Evolutionary conservation across 345 rosid species (phyloP), one percentile per base, ranked within the genome.

Genomic region (Mercurialis annua): DNA sequence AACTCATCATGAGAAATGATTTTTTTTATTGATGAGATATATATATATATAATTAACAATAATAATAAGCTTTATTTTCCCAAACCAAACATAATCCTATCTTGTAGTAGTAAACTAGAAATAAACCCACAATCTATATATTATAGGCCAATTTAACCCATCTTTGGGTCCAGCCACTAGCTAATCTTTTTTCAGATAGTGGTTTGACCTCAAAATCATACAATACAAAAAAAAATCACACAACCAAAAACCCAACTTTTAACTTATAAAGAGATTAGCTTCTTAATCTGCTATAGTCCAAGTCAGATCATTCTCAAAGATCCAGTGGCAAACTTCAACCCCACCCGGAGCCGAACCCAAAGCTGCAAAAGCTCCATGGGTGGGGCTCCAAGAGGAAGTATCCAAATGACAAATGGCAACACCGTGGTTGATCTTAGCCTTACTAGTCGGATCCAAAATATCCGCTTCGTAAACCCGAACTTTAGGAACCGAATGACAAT

Each of bases 321-420:
- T 92, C 97, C 97, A 90, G 68, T 90, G 97, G 29, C 97, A 90
- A 1, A 88, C 90, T 70, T 90, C 95, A 23, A 85, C 85, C 67
- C 54, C 78, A 60, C 97, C 98, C 1, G 98, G 98, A 49, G 85
- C 77, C 48, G 86, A 82, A 15, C 97, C 92, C 29, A 92, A 56
- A 5, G 93, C 86, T 58, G 77, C 5, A 73, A 92, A 92, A 0
- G 98, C 96, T 15, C 90, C 90, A 63, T 92, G 97, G 64, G 70
- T 81, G 11, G 87, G 67, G 73, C 97, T 92, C 98, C 97, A 90
- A 0, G 82, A 71, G 0, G 97, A 85, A 18, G 96, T 92, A 62
- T 92, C 96, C 62, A 88, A 4, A 40, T 92, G 98, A 79, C 98
- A 92, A 27, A 92, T 80, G 78, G 92, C 89, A 73, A 90, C 76